Evolutionary conservation across 345 rosid species (phyloP), one percentile per base, ranked within the genome.

Genomic region (Gossypium thurberi): DNA sequence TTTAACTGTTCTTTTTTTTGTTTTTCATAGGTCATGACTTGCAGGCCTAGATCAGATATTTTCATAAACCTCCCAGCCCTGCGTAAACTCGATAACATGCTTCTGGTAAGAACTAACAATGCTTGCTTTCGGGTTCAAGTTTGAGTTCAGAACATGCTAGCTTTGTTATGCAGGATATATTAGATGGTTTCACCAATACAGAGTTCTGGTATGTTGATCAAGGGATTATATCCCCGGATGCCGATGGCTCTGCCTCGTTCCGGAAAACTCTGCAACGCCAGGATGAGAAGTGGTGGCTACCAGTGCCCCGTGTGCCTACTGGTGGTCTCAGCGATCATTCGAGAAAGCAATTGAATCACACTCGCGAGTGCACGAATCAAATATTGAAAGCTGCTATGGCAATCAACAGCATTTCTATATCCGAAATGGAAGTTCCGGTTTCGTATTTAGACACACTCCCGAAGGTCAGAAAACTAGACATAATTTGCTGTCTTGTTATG

Each of bases 231-330:
- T 85, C 91, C 28, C 84, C 94, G 0, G 96, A 90, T 59, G 81
- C 85, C n/a, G 96, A 93, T 78, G 98, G 93, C 0, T 96, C 98
- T 56, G 78, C 97, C 76, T 91, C 97, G 73, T 93, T 91, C 70
- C 85, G 93, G 25, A 87, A 82, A 79, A 77, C 84, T 53, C 70
- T 93, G 77, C 98, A 86, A 69, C 89, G 98, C 10, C 96, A 89
- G 76, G 97, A 93, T 53, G 98, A 96, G 78, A 96, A 96, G 81
- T 96, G 99, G 99, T 96, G 99, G 99, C 82, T 96, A 7, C 99
- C 99, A 7, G 95, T 93, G 26, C 98, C 99, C 37, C 96, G 95
- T 37, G 87, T 96, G 53, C 93, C 94, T 75, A 68, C 90, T 2
- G 83, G 84, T 43, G 98, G 99, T 67, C 91, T 96, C 10, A 79